Percentiles rank a stretch among this genome's conserved stretches.
Evolutionary conservation across 768 basidiomycete species (phyloP).

Genomic region (Chalciporus chontae): DNA sequence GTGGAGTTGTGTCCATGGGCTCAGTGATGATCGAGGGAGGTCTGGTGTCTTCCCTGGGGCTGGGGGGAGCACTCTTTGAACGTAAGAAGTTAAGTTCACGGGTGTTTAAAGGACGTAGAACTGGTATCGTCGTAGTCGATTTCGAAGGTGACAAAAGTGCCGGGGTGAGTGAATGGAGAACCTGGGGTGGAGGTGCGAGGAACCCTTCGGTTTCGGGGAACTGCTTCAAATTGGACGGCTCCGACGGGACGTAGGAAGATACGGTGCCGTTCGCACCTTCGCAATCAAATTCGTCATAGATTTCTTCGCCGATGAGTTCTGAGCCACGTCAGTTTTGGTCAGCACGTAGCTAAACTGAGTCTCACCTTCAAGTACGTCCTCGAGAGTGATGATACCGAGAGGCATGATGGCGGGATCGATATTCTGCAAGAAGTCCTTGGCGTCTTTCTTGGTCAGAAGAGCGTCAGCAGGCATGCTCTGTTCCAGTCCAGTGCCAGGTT

Average conservation of each 20-base stretch:
- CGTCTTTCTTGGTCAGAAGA: slow-evolving; percentile 68
- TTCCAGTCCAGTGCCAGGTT: slow-evolving; percentile 49
- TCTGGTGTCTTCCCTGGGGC: slow-evolving; percentile 35
- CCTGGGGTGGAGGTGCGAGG: slow-evolving; percentile 4
- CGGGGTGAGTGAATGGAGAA: neutral
- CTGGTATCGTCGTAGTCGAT: slow-evolving; percentile 22
- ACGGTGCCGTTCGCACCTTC: slow-evolving; percentile 64
- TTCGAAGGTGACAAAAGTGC: neutral
- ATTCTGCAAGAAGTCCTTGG: slow-evolving; percentile 80
- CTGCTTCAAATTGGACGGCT: slow-evolving; percentile 31
- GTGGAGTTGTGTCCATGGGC: neutral
- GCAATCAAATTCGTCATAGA: slow-evolving; percentile 86
- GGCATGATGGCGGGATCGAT: slow-evolving; percentile 82
- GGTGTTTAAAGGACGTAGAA: slow-evolving; percentile 40
- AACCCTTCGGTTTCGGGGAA: slow-evolving; percentile 20
- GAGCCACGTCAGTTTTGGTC: slow-evolving; percentile 3
- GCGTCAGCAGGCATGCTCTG: slow-evolving; percentile 90
- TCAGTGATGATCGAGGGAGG: slow-evolving; percentile 4
- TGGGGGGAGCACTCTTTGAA: slow-evolving; percentile 57
- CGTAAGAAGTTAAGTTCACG: slow-evolving; percentile 51
- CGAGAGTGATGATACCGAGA: slow-evolving; percentile 88
- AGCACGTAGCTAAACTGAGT: neutral
- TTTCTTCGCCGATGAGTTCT: slow-evolving; percentile 93
- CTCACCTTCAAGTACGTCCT: slow-evolving; percentile 83
- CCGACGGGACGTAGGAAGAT: slow-evolving; percentile 38